Evolutionary conservation across 1,139 yeast genomes (phyloP).

Genomic region (Taphrina sp.): DNA sequence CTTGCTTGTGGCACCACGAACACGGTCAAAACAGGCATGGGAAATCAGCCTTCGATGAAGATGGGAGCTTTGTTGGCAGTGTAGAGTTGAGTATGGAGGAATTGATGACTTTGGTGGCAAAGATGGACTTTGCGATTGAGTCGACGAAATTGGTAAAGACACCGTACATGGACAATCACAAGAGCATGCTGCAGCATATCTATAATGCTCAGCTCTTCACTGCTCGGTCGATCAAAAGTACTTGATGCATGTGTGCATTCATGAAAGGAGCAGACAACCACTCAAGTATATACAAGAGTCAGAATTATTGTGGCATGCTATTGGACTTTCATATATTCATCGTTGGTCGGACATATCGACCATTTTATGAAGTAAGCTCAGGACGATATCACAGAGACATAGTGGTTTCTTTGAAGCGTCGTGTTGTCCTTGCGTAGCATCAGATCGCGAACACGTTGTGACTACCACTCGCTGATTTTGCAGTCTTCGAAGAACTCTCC

Average conservation of each 20-base stretch:
- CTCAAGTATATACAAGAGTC: too few relatives aligned
- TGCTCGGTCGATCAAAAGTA: constrained; percentile 25
- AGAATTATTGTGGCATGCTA: too few relatives aligned
- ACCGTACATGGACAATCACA: constrained; percentile 57
- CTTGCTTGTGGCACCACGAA: constrained; percentile 78
- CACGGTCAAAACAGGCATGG: constrained; percentile 11
- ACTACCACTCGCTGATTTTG: background rate
- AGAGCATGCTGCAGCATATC: constrained; percentile 56
- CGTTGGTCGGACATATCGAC: too few relatives aligned
- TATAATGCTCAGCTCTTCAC: constrained; percentile 76
- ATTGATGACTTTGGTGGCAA: constrained; percentile 51
- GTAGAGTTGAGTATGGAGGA: constrained; percentile 66
- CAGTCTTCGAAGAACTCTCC: constrained; percentile 3
- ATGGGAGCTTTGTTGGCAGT: constrained; percentile 50
- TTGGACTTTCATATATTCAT: too few relatives aligned
- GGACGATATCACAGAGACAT: too few relatives aligned
- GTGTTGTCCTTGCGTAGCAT: too few relatives aligned
- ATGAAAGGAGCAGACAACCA: too few relatives aligned
- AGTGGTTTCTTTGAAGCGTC: too few relatives aligned
- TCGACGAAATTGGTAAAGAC: constrained; percentile 52
- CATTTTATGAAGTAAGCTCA: too few relatives aligned
- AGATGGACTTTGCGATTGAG: constrained; percentile 57
- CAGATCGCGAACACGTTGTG: too few relatives aligned
- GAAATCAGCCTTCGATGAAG: constrained; percentile 39
- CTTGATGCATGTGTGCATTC: too few relatives aligned